Evolutionary conservation across 2,329 filamentous ascomycete species (phyloP), one percentile per base, ranked within the genome.

Genomic region (Samsoniella hepiali): DNA sequence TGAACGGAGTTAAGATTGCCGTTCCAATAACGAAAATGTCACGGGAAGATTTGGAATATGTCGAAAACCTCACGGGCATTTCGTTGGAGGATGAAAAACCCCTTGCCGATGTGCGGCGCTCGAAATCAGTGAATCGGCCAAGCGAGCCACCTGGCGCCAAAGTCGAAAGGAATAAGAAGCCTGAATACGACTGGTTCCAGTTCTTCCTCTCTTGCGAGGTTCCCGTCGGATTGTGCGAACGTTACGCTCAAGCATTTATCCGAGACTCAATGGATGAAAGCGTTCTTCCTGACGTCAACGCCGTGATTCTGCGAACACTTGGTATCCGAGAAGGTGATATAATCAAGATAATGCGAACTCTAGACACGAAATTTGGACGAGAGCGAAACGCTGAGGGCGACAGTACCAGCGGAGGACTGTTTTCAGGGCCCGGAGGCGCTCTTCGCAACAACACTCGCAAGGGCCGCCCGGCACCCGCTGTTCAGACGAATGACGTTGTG

Each of bases 251-350:
- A 72, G 91, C 92, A 2, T 99, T 99, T 72, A 76, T 86, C 55
- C 89, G 89, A 72, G 95, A 99, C 72, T 95, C 93, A 31, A 98
- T 99, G 92, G 93, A 96, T 68, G 93, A 97, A 75, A 93, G 91
- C 66, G 88, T 97, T 45, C 78, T 98, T 64, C 90, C 93, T 3
- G 95, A 98, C 70, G 94, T 99, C 58, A 91, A 93, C 63, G 86
- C 91, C 5, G 87, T 85, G 65, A 87, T 94, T 22, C 81, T 99
- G 55, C 88, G 95, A 47, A 97, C 90, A 15, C 80, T 99, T 49
- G 95, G 95, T n/a, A 77, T 99, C 56, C 93, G 96, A 65, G 95
- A 98, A 76, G 95, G 95, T 32, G 95, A 99, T 74, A 97, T 97
- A 64, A 86, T 99, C 71, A 93, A 96, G 67, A 91, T 99, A 7